Base-by-base conservation (phyloP, 2,329 filamentous ascomycete genomes). In the Cladosporium sp. region DNA sequence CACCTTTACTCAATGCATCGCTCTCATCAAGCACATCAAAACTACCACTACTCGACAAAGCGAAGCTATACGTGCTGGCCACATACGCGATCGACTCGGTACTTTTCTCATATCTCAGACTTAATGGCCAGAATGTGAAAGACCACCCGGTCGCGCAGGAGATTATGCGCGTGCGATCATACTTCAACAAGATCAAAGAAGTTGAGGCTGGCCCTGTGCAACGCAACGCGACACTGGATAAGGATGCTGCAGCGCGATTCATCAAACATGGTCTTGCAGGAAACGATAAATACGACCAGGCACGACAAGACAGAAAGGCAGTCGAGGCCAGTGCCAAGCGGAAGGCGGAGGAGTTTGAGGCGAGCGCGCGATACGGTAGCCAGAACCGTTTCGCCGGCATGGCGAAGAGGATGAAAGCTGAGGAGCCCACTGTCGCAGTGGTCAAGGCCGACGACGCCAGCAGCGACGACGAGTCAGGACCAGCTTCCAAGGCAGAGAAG, bases 81-180 rank as follows among this genome's bases (percentile, higher is more conserved):
- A 88, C 91, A 17, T 99, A 97, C 73, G 84, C 92, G 0, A 87
- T 99, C 63, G 93, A 97, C 70, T 95, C 92, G 0, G 78, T 96
- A 9, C 78, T 99, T 7, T 97, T 96, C 74, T 90, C 88, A 55
- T 88, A 89, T 62, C 80, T 99, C 20, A 86, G 87, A 62, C 82
- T 97, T 8, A 87, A 91, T 65, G 91, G 89, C 59, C 82, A 87
- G 30, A 84, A 96, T 69, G 87, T 89, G n/a, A 91, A 89, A 72
- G 82, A 88, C 55, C 93, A 97, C 71, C 83, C 90, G 28, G 85
- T 99, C 60, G 94, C 91, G 75, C 82, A 83, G 60, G 94, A 99
- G 77, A 82, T 99, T 63, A 88, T 85, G 60, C 86, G 94, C 59
- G 87, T 97, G 56, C 91, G 88, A 73, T 88, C 92, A 71, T 97